phyloP scores from a whole-genome alignment of 2,329 filamentous ascomycete species.

The Magnaporthiopsis incrustans region DNA sequence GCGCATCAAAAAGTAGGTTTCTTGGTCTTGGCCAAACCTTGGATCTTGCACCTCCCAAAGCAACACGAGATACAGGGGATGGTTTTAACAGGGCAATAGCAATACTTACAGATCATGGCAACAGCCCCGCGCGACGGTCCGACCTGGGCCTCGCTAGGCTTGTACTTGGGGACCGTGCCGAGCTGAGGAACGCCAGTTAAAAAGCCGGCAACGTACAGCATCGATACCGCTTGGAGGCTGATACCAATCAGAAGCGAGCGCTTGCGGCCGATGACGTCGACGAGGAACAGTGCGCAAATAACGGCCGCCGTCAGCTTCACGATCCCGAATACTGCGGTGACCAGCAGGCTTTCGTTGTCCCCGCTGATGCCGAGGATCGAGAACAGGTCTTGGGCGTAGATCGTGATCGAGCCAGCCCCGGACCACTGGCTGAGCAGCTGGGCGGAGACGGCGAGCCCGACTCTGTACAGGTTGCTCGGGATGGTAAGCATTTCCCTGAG shows the following conservation, averaged over 20 bases:
- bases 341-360: conserved; percentile 57
- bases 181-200: conserved; percentile 51
- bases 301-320: conserved; percentile 61
- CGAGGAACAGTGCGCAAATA: conserved; percentile 64
- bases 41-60: too few relatives aligned
- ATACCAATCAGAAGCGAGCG: conserved; percentile 52
- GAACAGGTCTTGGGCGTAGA: conserved; percentile 68
- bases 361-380: conserved; percentile 60
- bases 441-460: conserved; percentile 58
- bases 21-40: too few relatives aligned
- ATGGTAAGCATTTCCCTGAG: conserved; percentile 61
- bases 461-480: conserved; percentile 61
- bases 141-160: conserved; percentile 38
- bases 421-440: conserved; percentile 68
- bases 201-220: conserved; percentile 54
- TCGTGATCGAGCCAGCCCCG: conserved; percentile 62
- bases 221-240: conserved; percentile 47
- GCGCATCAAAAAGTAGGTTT: too few relatives aligned
- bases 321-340: conserved; percentile 67
- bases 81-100: neutral
- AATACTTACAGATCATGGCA: conserved; percentile 51
- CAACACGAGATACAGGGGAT: neutral
- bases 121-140: conserved; percentile 57
- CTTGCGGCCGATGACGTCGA: conserved; percentile 70
- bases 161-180: conserved; percentile 37